Evolutionary conservation across 2,329 filamentous ascomycete species (phyloP), one percentile per base, ranked within the genome.

Genomic region (Chaetomium globosum): DNA sequence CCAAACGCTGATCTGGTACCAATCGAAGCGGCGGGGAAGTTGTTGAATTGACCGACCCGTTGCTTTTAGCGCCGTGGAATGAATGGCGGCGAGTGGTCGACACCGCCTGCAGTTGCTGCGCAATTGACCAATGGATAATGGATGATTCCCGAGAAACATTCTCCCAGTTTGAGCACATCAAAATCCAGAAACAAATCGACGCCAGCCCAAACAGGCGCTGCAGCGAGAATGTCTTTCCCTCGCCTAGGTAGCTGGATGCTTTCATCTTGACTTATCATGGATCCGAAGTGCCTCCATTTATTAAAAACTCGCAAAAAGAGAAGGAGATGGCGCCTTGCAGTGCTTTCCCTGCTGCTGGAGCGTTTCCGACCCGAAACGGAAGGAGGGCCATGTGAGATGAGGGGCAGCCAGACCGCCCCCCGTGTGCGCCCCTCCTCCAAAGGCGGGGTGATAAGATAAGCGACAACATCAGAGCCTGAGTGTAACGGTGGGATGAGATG

Each of bases 361-460:
- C 46, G 55, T n/a, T 36, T 23, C 48, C 12, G 19, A n/a, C 56
- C 53, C 53, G n/a, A 56, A 36, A 39, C 7, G 62, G 62, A 59
- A 59, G 49, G 55, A 26, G 19, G 23, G 39, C 10, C 48, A 26
- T 16, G 28, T 16, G 13, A 19, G 43, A 46, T n/a, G 61, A 21
- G 26, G 54, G 39, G 52, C 7, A 30, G 13, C n/a, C 21, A 21
- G 30, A 36, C 30, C 53, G 28, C 30, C 53, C 28, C 28, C 19
- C 53, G 33, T 36, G n/a, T n/a, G 30, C 2, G 48, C 55, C 49
- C 59, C 51, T 58, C 59, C 23, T 36, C 39, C 28, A 48, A 61
- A 63, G 33, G 64, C 59, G 64, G 64, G 64, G 64, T 66, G 64
- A 66, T 66, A 66, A 66, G 64, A 66, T 66, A 66, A 65, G 64